Evolutionary conservation across 306 rosid species (phyloP).

Genomic region (Senna tora): DNA sequence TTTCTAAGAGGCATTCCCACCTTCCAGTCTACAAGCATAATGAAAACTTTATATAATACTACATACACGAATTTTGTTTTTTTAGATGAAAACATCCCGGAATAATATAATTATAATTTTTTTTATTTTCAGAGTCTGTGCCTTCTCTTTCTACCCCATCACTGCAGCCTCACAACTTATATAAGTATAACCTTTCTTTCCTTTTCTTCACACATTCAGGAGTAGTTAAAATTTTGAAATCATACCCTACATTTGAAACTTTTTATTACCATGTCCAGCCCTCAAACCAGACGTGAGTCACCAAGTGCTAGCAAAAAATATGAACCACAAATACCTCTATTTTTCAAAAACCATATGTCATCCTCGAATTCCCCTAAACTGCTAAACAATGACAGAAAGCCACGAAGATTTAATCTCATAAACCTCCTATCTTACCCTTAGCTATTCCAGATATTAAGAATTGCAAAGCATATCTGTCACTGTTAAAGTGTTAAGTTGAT

Average conservation of each 20-base stretch:
- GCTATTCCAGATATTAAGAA: not conserved
- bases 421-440: constrained; percentile 3
- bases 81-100: no score
- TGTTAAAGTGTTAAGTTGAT: not conserved
- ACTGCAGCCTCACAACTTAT: not conserved
- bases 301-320: constrained; percentile 1
- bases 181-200: constrained; percentile 1
- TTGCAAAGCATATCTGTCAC: not conserved
- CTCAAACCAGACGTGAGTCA: not conserved
- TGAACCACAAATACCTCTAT: not conserved
- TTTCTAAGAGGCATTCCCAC: constrained; percentile 23
- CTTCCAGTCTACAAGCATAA: constrained; percentile 13
- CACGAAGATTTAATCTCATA: constrained; percentile 5
- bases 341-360: not conserved
- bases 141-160: not conserved
- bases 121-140: no score
- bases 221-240: not conserved
- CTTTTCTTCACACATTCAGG: not conserved
- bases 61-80: no score
- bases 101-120: not conserved
- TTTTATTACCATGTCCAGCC: not conserved
- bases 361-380: constrained; percentile 4
- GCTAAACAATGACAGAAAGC: not conserved
- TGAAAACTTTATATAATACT: not conserved
- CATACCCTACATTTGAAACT: not conserved